Evolutionary conservation across 192 early-diverging fungal genomes (phyloP).

Genomic region (Coemansia sp.): DNA sequence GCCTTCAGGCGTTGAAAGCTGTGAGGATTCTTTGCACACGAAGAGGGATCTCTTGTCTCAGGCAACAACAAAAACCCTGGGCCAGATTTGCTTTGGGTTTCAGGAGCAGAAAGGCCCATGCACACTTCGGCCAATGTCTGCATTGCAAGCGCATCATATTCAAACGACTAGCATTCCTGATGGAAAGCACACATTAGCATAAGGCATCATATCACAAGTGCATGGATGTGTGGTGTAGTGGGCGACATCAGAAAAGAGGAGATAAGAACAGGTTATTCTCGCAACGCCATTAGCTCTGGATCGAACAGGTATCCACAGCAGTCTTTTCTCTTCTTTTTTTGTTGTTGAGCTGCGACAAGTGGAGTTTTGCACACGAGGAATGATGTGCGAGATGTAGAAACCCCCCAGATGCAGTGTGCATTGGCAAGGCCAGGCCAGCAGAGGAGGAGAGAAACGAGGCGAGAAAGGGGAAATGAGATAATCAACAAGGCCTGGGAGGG

Average conservation of each 20-base stretch:
- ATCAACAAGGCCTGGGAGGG: neutral
- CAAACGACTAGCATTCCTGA: neutral
- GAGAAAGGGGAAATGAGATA: neutral
- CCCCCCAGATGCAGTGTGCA: neutral
- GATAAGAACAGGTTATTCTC: neutral
- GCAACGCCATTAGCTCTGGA: no score
- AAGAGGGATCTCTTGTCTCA: neutral
- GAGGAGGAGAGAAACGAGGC: neutral
- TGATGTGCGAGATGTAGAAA: neutral
- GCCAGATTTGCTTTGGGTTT: neutral
- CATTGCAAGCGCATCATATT: neutral
- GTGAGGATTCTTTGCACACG: neutral
- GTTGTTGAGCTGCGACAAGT: neutral
- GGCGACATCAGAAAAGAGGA: neutral
- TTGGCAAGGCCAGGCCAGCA: no score
- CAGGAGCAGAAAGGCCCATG: neutral
- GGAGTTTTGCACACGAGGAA: neutral
- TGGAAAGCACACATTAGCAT: neutral
- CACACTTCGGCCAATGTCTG: neutral
- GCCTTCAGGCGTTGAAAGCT: no score
- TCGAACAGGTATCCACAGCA: neutral
- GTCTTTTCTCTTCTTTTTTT: no score
- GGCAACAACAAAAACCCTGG: neutral
- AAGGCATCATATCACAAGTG: neutral
- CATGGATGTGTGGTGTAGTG: conserved; percentile 30